Base-by-base conservation (phyloP, 495 filamentous ascomycete genomes). In the Chaetomium fimeti region DNA sequence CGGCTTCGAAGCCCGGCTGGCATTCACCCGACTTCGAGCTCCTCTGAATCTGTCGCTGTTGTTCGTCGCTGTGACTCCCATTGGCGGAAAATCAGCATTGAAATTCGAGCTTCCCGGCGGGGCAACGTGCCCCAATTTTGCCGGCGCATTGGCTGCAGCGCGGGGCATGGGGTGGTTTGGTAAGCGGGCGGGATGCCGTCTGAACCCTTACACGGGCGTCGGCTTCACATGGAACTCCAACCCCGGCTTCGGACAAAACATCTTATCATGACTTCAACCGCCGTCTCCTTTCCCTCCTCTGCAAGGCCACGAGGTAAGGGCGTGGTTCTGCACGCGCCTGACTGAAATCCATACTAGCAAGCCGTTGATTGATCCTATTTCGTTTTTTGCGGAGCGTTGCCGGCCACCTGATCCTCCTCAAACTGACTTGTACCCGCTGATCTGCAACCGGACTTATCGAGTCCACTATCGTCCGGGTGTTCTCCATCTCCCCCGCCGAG, bases 61-160 rank as follows among this genome's bases (percentile, higher is more conserved):
- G 16, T 18, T 1, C 20, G 20, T 25, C 3, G 13, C 57, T 3
- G 2, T 20, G 45, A 0, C 18, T n/a, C 52, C 36, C 45, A 64
- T 64, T 64, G 62, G 62, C 54, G 62, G 62, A 64, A 64, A 64
- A 64, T 64, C 29, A 40, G 7, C 6, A 25, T 32, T 16, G 25
- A 22, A 12, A 45, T 27, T 6, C 22, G 32, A 9, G 22, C 24
- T 5, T 36, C 38, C 5, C 48, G 43, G 59, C 47, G 59, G 59
- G 52, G 32, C 36, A 63, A 63, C 62, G 62, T 64, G 62, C 62
- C 45, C 47, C 54, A 59, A 64, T 45, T 59, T 59, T 64, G 54
- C 54, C 62, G 62, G 47, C 45, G 55, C 32, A 64, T 64, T 64
- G 62, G 62, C 47, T 52, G 45, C 55, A n/a, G 13, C 2, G 12